Evolutionary conservation across 305 asterid species (phyloP).

Genomic region (Andrographis paniculata): DNA sequence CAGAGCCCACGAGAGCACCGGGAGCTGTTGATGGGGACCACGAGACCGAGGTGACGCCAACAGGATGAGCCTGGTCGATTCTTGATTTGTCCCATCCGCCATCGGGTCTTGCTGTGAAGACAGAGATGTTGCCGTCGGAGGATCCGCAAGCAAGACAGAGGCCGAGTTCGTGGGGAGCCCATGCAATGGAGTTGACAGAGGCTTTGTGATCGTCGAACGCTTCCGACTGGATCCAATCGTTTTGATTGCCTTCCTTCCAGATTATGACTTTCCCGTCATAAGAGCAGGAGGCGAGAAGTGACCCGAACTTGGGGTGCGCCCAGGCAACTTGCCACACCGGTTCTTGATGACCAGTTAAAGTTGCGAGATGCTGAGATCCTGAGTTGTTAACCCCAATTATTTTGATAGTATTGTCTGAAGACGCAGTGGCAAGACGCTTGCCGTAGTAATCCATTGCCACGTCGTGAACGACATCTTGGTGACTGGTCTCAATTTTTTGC

Average conservation of each 20-base stretch:
- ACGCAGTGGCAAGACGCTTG: conserved; percentile 48
- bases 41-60: conserved; percentile 40
- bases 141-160: conserved; percentile 42
- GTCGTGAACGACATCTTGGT: conserved; percentile 36
- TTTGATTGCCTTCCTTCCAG: conserved; percentile 39
- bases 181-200: conserved; percentile 36
- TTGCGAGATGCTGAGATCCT: conserved; percentile 37
- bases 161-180: conserved; percentile 47
- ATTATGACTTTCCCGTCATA: conserved; percentile 38
- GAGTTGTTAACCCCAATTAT: conserved; percentile 35
- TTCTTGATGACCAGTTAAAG: conserved; percentile 42
- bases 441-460: no score
- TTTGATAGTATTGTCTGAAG: conserved; percentile 36
- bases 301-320: conserved; percentile 51
- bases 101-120: conserved; percentile 31
- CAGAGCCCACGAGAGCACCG: conserved; percentile 29
- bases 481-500: conserved; percentile 42
- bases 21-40: conserved; percentile 42
- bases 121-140: conserved; percentile 38
- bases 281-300: conserved; percentile 41
- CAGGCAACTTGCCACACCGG: conserved; percentile 52
- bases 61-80: conserved; percentile 40
- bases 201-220: conserved; percentile 34
- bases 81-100: conserved; percentile 35
- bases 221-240: conserved; percentile 35